Evolutionary conservation across 345 rosid species (phyloP).

Genomic region (Salix udensis): DNA sequence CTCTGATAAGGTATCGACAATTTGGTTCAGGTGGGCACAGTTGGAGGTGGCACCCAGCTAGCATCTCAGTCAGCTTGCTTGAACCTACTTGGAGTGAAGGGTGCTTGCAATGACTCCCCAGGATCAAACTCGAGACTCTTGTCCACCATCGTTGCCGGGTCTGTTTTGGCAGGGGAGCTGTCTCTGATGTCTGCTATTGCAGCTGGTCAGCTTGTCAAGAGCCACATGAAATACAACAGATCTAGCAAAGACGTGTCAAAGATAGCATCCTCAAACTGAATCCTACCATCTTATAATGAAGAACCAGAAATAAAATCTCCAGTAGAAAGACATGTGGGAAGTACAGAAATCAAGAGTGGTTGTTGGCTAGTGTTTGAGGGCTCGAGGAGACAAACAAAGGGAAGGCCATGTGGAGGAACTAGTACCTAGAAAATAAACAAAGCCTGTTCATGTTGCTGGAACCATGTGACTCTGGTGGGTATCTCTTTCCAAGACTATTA

Average conservation of each 20-base stretch:
- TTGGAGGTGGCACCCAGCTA: slow-evolving; percentile 89
- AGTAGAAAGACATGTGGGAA: background rate
- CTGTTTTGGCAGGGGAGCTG: slow-evolving; percentile 78
- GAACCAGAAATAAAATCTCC: background rate
- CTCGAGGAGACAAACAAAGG: background rate
- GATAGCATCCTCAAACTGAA: slow-evolving; percentile 19
- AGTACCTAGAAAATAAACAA: background rate
- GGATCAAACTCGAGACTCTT: slow-evolving; percentile 70
- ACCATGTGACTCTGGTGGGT: background rate
- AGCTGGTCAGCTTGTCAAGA: slow-evolving; percentile 78
- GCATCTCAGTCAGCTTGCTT: slow-evolving; percentile 86
- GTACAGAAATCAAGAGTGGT: background rate
- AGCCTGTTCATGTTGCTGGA: background rate
- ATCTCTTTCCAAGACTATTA: background rate
- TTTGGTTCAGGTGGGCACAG: slow-evolving; percentile 63
- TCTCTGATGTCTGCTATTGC: slow-evolving; percentile 89
- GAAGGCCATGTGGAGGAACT: slow-evolving; percentile 1
- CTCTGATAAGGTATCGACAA: background rate
- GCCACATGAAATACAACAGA: slow-evolving; percentile 92
- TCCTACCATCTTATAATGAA: background rate
- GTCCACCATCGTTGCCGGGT: slow-evolving; percentile 72
- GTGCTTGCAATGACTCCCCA: slow-evolving; percentile 59
- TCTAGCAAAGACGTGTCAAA: slow-evolving; percentile 64
- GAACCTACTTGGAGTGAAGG: slow-evolving; percentile 75
- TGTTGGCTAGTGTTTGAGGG: background rate